Base-by-base conservation (phyloP, 163 green algal species). In the Picocystis sp. region DNA sequence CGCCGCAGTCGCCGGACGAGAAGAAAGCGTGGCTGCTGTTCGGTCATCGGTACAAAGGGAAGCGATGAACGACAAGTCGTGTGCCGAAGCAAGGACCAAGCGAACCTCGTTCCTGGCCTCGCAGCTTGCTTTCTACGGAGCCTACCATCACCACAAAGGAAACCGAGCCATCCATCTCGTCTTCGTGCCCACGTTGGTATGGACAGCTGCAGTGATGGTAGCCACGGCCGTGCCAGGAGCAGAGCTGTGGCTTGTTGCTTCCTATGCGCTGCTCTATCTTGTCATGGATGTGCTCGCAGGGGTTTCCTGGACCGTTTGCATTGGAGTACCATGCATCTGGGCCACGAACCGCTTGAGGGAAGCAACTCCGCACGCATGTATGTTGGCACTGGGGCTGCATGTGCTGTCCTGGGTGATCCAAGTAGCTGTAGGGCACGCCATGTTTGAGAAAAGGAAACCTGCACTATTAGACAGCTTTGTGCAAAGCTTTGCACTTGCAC, bases 101-200 rank as follows among this genome's bases (percentile, higher is more conserved):
- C 29, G 8, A 5, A 8, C 29, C 29, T 38, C 29, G 29, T 38
- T 38, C 29, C 8, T 38, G 29, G 29, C 29, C 29, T 0, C 29
- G 29, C 76, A 88, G 69, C 70, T 92, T 2, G 57, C 62, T 1
- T 93, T 93, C 58, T 93, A 93, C 47, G 77, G 75, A 41, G 49
- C 45, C 21, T 93, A 90, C 55, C 82, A 93, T 66, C 65, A 29
- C 22, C 75, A 89, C 53, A 57, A 42, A 1, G 61, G 66, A 43
- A 92, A 93, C 63, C 76, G 89, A 62, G 43, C 73, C 33, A 84
- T 93, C 13, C 83, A 93, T 56, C 80, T 89, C 47, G 42, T 93
- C 6, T 93, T 84, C 60, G 41, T 64, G 13, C 83, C 83, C 0
- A 17, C 62, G 17, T 84, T 93, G 19, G 42, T 87, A 3, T 92